phyloP scores from a whole-genome alignment of 805 yeast species.

The Barnettozyma sucrosica region DNA sequence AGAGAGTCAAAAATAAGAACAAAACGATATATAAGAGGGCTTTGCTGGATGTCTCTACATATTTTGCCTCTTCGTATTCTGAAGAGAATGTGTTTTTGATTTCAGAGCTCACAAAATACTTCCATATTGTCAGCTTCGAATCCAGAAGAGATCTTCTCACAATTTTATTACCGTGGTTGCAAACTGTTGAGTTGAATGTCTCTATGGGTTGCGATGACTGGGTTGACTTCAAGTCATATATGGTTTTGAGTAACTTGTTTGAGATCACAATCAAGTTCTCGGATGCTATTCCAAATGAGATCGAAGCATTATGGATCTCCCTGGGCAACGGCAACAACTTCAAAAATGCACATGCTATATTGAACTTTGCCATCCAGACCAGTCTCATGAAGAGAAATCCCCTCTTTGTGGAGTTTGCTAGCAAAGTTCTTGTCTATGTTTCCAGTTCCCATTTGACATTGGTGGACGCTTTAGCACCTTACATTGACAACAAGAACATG shows the following conservation, averaged over 20 bases:
- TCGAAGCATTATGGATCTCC: constrained; percentile 94
- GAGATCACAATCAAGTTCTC: constrained; percentile 81
- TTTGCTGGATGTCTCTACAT: constrained; percentile 68
- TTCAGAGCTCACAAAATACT: constrained; percentile 65
- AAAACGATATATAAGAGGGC: constrained; percentile 85
- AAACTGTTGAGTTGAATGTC: constrained; percentile 59
- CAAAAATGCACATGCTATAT: constrained; percentile 63
- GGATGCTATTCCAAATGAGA: constrained; percentile 72
- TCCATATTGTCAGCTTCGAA: constrained; percentile 50
- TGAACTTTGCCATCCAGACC: constrained; percentile 62
- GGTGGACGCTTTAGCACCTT: constrained; percentile 58
- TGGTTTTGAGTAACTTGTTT: constrained; percentile 76
- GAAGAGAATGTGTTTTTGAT: constrained; percentile 56
- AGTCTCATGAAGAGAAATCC: constrained; percentile 69
- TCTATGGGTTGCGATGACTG: constrained; percentile 31
- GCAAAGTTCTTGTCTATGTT: constrained; percentile 77
- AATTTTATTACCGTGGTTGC: constrained; percentile 89
- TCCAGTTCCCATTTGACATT: constrained; percentile 49
- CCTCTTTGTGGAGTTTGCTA: constrained; percentile 66
- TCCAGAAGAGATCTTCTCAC: constrained; percentile 75
- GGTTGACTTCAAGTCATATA: constrained; percentile 38
- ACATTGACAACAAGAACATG: constrained; percentile 81
- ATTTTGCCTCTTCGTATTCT: constrained; percentile 58
- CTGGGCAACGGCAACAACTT: constrained; percentile 70
- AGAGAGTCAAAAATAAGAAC: constrained; percentile 67